Evolutionary conservation across 768 basidiomycete genomes (phyloP), one percentile per base, ranked within the genome.

Genomic region (Inosperma sp.): DNA sequence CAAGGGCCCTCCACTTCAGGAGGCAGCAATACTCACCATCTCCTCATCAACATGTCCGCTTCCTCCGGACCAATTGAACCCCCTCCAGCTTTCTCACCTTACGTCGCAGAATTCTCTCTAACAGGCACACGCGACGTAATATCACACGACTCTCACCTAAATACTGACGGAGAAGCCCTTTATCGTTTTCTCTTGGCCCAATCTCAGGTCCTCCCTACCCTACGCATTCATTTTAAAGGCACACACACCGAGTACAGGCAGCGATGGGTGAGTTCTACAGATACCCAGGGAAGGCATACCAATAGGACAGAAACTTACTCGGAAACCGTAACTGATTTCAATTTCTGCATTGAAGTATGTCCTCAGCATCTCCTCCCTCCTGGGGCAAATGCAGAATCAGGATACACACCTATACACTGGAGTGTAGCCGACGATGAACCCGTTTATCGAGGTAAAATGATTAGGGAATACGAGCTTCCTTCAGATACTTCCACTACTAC

Each of bases 181-280:
- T 87, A 85, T 59, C 78, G 85, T 50, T 89, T 87, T 64, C 68
- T 89, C 12, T 75, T 86, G n/a, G 71, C 73, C 5, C 80, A 83
- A 37, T 71, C 83, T 1, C 62, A 55, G 19, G 64, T 55, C 2
- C 71, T 67, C 2, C 84, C 84, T 4, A 64, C 52, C 17, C 68
- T 77, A 52, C 63, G 67, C 29, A 60, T 86, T 4, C 76, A 72
- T 35, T 75, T 76, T 54, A 66, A 66, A 13, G 86, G 86, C 8
- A 72, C 74, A 0, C 86, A 86, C 59, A 53, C 62, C 3, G 84
- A 88, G 59, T 74, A 67, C 7, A 76, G 69, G 34, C 68, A 72
- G 4, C 77, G 78, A 29, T 64, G 72, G 54, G 78, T 83, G 10
- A 70, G 68, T 25, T 59, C 62, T 33, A 59, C 59, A 17, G 62